Evolutionary conservation across 148 eudicot genomes (phyloP), one percentile per base, ranked within the genome.

Genomic region (Vaccinium vitisidaea): DNA sequence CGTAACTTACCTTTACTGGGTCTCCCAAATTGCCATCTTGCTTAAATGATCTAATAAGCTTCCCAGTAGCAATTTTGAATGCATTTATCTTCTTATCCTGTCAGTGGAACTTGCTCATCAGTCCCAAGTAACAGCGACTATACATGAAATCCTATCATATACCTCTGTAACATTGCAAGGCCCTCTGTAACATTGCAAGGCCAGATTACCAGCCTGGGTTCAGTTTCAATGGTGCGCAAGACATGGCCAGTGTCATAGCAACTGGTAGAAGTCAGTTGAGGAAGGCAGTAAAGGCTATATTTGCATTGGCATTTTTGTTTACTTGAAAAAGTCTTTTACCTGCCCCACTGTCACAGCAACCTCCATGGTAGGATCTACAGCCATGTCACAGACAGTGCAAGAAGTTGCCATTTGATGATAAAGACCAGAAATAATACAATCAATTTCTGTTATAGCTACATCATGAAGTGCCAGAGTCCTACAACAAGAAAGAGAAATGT

Each of bases 31-130:
- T 87, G 48, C 86, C 90, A 49, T 83, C 86, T 27, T 88, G 90
- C 84, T 85, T 84, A 67, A 91, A 89, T 76, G 90, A 90, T 80
- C 84, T 83, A 75, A 89, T 58, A 19, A 88, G 89, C 83, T 87
- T 87, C 56, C 92, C 93, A 53, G 90, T 80, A 82, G 84, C 82
- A 87, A 86, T 85, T 67, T 83, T 85, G 50, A 90, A 85, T 58
- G 70, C 79, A 50, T 83, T 89, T 81, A 91, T 87, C 90, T 91
- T 91, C 92, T 89, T 90, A 84, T 91, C 93, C 94, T 92, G 80
- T 19, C 73, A 83, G 75, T 50, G 61, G 50, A 83, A 69, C 59
- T 59, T 67, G 52, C 39, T 81, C 67, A 82, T 81, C 19, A 75
- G 76, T 67, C 85, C 54, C 46, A 86, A 55, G 61, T 12, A 84